phyloP scores from a whole-genome alignment of 495 filamentous ascomycete genomes.

The Aspergillus diversus region DNA sequence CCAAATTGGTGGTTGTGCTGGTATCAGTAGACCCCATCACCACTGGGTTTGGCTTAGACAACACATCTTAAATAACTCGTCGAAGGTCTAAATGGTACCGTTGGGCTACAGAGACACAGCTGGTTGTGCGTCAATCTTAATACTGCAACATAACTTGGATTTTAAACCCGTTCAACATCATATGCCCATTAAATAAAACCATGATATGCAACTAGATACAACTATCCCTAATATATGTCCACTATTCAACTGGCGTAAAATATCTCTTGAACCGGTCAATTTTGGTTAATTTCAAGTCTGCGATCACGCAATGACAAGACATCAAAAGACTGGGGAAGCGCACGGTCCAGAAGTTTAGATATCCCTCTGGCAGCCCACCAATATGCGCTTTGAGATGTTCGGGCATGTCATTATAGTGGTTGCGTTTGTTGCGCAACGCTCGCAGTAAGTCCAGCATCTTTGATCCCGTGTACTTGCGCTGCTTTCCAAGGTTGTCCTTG shows the following conservation, averaged over 20 bases:
- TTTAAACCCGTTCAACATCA: no score
- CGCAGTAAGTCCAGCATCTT: constrained; percentile 84
- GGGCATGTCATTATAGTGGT: constrained; percentile 91
- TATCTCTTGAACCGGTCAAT: constrained; percentile 79
- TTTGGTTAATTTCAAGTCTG: constrained; percentile 63
- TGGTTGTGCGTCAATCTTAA: no score
- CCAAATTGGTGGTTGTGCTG: no score
- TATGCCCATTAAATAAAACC: no score
- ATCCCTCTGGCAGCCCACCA: constrained; percentile 80
- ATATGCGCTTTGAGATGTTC: constrained; percentile 76
- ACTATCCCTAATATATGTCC: background rate
- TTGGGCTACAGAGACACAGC: no score
- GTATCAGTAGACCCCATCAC: no score
- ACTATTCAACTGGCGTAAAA: constrained; percentile 43
- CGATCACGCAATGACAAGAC: constrained; percentile 74
- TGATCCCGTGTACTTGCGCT: constrained; percentile 89
- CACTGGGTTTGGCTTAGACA: no score
- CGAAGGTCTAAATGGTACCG: no score
- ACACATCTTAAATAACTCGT: no score
- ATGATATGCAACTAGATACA: no score
- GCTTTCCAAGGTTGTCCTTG: constrained; percentile 85
- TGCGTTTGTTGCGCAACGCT: constrained; percentile 92
- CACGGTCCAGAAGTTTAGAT: constrained; percentile 81
- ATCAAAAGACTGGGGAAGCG: constrained; percentile 85
- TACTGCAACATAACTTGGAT: no score